Conservation (phyloP, 106 monocot species). For the Allium cepa region DNA sequence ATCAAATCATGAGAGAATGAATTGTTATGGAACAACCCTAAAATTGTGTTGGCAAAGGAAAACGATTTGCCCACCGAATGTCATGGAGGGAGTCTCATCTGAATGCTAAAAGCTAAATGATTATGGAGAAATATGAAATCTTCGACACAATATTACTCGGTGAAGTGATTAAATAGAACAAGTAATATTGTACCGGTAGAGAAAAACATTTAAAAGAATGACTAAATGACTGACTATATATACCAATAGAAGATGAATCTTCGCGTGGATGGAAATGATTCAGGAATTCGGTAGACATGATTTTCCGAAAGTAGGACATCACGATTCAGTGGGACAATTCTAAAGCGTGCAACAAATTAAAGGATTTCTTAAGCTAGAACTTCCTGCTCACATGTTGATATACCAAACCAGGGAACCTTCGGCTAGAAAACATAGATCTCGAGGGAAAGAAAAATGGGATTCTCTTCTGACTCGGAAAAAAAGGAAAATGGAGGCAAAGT, state of each 20-base stretch:
- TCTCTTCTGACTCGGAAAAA: constrained; percentile 3
- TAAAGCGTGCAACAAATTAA: neutral
- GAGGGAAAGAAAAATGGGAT: constrained; percentile 2
- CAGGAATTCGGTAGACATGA: neutral
- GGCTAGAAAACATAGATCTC: constrained; percentile 5
- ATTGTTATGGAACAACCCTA: neutral
- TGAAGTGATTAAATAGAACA: neutral
- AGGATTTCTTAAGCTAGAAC: constrained; percentile 21
- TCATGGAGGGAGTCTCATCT: neutral
- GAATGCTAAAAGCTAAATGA: neutral
- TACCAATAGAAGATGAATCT: constrained; percentile 13
- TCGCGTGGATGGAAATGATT: constrained; percentile 10
- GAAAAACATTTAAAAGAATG: neutral
- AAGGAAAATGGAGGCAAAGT: neutral
- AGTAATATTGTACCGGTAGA: neutral
- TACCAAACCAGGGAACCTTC: constrained; percentile 7
- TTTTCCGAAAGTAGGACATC: neutral
- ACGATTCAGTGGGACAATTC: neutral
- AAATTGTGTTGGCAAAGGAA: constrained; percentile 5
- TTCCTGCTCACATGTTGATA: constrained; percentile 6
- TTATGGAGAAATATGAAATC: neutral
- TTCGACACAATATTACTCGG: neutral
- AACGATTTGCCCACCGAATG: neutral
- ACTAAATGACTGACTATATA: neutral
- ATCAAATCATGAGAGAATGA: constrained; percentile 2